Evolutionary conservation across 768 basidiomycete genomes (phyloP), one percentile per base, ranked within the genome.

Genomic region (Heimioporus sp.): DNA sequence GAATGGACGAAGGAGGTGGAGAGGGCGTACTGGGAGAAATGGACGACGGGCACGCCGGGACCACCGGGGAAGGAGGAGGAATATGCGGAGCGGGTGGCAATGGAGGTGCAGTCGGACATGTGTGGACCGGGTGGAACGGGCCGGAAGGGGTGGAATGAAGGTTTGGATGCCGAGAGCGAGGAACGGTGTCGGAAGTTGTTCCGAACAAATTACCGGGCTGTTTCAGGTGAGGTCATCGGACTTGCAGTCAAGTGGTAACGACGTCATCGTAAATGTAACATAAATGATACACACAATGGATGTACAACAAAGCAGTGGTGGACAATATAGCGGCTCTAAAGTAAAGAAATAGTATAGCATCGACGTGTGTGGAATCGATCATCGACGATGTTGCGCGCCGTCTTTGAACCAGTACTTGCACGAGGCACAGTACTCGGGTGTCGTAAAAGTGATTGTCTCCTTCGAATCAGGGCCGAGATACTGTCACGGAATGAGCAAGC

Each of bases 1-100:
- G 88, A 84, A 56, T 93, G 92, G 92, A 87, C 86, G 34, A 76
- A 77, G 60, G 79, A 74, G 57, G 92, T 95, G 32, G 95, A 97
- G 68, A 79, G 76, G 51, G 78, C 83, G 42, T 98, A 97, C 66
- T 96, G 94, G 94, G 67, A 72, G 51, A 70, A 65, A 48, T 56
- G 75, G 42, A 73, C 73, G 3, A 78, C 77, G 4, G 78, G 80
- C 30, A 78, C 77, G 16, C 49, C 52, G 39, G 41, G 41, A 43
- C 54, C 44, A 46, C 24, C 24, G 24, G 24, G 24, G 24, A 46
- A 39, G 34, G 58, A 52, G 43, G 4, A 54, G 38, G 44, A 24
- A 13, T 19, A 40, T 36, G 73, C 75, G 11, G 76, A 81, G 56
- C 49, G 41, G 34, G 56, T 79, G 32, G 76, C 76, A 0, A 55